Evolutionary conservation across 768 basidiomycete genomes (phyloP), one percentile per base, ranked within the genome.

Genomic region (Dacryopinax primogenitus): DNA sequence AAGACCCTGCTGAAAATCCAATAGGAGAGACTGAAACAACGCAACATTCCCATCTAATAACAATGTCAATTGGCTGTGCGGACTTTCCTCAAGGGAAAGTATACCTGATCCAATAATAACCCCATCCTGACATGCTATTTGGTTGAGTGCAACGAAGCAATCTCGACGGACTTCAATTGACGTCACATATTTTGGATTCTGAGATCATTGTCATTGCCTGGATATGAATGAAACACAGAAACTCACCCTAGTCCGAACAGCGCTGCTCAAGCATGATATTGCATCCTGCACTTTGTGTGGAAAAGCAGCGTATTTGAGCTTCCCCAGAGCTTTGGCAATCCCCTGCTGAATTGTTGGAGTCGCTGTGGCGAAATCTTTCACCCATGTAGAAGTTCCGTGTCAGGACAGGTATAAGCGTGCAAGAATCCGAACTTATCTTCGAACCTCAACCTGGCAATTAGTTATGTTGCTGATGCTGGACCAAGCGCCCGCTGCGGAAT

Each of bases 401-500:
- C 58, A 30, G 23, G 3, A 3, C 11, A 3, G 12, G 23, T 7
- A 12, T 51, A 9, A 28, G 32, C 32, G 58, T 23, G 32, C 4
- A 58, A 32, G 11, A 4, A 58, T 6, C 23, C 18, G 35, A 51
- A 85, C 92, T 81, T 75, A 95, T 92, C 87, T 92, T 70, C 79
- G 74, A 39, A 93, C 78, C 65, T 84, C 79, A 23, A 71, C 69
- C 1, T 84, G 82, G 69, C 84, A 87, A 69, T 92, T 86, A 33
- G 80, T 77, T 1, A 90, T 78, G 64, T 77, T 77, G 73, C 90
- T 93, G 65, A 90, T 75, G n/a, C 80, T 74, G 1, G 82, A 80
- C 77, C 91, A 81, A 4, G 88, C 86, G 28, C 72, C 74, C 13
- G 91, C 87, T 34, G 87, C 90, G 7, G 86, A 84, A 69, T 88